Base-by-base conservation (phyloP, 75 land plant genomes). In the Ceratopteris richardii region DNA sequence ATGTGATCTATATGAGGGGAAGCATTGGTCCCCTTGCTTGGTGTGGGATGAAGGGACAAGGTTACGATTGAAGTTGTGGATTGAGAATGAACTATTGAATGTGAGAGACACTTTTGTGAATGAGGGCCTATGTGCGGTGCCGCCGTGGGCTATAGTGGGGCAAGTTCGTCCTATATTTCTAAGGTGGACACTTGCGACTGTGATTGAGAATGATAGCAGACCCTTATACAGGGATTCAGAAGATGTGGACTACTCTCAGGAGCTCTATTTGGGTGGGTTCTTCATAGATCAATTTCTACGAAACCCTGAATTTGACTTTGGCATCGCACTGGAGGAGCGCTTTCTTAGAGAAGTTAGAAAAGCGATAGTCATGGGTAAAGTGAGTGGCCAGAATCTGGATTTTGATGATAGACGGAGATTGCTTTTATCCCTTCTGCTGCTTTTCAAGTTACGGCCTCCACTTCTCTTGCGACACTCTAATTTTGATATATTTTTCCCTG, bases 201-300 rank as follows among this genome's bases (percentile, higher is more conserved):
- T 63, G 29, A 33, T 40, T 3, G 56, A 70, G 29, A 54, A 67
- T 26, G 76, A 77, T 40, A 63, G 39, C 39, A 47, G 51, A 39
- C 31, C 71, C 17, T 29, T 72, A 47, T 72, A 66, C 62, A 65
- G 61, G 29, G 76, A 72, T 23, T 54, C 30, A 21, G 51, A 62
- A 66, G 65, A 48, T 18, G 47, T 62, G 28, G 80, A 59, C 40
- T 77, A 77, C 60, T 76, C 77, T 31, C 52, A 16, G 27, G 80
- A 77, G 59, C 54, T 77, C 66, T 77, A 59, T 44, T 61, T 77
- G 29, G 80, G 80, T 23, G 80, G 80, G 1, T 72, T 73, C 51
- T 77, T 61, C 40, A 56, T 77, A 29, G 80, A 77, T 43, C 77
- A 77, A 39, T 72, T 77, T 44, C 54, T 77, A 29, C 43, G 77